These are phyloP conservation scores for Aeschynomene evenia DNA, from an alignment of 306 rosid genomes.

Conservation along the genomic window DNA sequence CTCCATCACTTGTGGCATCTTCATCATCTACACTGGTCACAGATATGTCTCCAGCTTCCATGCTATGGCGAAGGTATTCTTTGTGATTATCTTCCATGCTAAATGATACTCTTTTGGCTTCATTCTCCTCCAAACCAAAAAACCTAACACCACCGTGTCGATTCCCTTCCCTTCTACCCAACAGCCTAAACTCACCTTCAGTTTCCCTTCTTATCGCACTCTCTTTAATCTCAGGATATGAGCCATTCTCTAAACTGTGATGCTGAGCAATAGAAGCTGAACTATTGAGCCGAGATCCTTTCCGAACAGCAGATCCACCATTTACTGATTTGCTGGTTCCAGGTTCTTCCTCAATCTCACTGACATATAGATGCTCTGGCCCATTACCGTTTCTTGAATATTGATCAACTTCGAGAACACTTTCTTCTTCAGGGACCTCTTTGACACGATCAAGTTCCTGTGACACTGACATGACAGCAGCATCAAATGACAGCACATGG, in stretches of 20 bases:
- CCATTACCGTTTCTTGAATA: conserved; percentile 45
- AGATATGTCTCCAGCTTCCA: conserved; percentile 68
- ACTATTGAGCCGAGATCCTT: conserved; percentile 46
- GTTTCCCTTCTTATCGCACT: conserved; percentile 97
- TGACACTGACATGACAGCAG: conserved; percentile 71
- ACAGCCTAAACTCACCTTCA: conserved; percentile 87
- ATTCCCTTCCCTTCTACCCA: conserved; percentile 83
- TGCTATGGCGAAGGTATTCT: conserved; percentile 46
- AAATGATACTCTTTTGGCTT: conserved; percentile 66
- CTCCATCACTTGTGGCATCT: conserved; percentile 73
- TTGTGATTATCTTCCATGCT: conserved; percentile 70
- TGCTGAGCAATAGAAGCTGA: conserved; percentile 46
- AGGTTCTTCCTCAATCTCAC: conserved; percentile 63
- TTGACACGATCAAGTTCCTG: conserved; percentile 75
- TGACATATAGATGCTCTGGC: conserved; percentile 28
- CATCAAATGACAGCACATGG: conserved; percentile 82
- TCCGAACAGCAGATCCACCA: conserved; percentile 33
- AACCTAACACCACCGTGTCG: conserved; percentile 66
- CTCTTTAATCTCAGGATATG: conserved; percentile 61
- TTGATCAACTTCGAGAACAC: conserved; percentile 36
- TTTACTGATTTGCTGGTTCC: conserved; percentile 41
- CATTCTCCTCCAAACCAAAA: conserved; percentile 78
- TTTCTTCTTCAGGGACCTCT: conserved; percentile 71
- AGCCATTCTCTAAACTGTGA: conserved; percentile 54
- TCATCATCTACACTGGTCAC: conserved; percentile 73